A percentile compares a stretch with the other conserved stretches of the same genome.
These are phyloP conservation scores for Chalaropsis ovoidea DNA, from an alignment of 2,329 filamentous ascomycete species.

Conservation along the genomic window DNA sequence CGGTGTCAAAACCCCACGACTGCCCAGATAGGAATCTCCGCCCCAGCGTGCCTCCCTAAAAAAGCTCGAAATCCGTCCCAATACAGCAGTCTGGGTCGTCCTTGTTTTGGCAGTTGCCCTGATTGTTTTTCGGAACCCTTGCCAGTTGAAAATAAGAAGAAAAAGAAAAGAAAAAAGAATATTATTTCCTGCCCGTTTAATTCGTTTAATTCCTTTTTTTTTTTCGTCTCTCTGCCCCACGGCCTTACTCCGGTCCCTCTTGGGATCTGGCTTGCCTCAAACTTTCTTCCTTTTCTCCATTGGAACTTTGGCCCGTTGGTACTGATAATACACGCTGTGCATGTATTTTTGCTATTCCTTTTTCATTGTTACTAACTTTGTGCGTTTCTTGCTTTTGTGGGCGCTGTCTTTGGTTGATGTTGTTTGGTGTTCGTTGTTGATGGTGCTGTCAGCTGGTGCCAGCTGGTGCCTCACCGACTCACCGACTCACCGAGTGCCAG, in stretches of 20 bases:
- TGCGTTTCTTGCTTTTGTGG: not conserved
- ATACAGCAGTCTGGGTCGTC: not conserved
- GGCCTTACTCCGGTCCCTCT: conserved; percentile 31
- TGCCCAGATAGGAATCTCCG: not conserved
- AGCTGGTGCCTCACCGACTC: no score
- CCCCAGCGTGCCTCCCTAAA: not conserved
- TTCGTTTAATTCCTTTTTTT: not conserved
- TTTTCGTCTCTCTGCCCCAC: conserved; percentile 20
- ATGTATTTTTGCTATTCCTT: not conserved
- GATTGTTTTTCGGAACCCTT: not conserved
- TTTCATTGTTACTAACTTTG: not conserved
- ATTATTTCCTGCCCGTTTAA: no score
- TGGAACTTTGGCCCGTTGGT: conserved; percentile 27
- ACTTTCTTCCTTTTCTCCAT: conserved; percentile 10
- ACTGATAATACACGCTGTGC: conserved; percentile 26
- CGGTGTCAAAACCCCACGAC: not conserved
- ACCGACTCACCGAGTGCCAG: not conserved
- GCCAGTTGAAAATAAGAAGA: not conserved
- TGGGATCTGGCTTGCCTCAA: conserved; percentile 26
- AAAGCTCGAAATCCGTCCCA: not conserved
- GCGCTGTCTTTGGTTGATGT: not conserved
- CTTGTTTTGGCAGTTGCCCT: not conserved
- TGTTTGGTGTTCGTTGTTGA: not conserved
- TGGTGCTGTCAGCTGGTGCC: no score
- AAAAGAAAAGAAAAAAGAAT: not conserved